Base-by-base conservation (phyloP, 2,329 filamentous ascomycete genomes). In the Calonectria pseudoturangicola region DNA sequence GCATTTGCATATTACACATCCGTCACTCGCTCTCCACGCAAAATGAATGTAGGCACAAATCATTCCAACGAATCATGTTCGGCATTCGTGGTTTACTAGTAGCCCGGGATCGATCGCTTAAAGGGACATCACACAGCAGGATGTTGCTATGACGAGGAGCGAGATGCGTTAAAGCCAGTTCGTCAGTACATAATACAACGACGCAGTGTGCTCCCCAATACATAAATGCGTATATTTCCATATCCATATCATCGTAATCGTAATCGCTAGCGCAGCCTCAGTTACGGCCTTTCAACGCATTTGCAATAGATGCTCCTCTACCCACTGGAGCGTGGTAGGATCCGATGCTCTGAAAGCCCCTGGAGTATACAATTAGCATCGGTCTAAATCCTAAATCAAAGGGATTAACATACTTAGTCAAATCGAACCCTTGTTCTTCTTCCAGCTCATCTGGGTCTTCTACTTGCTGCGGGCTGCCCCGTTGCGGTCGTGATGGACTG, bases 331-430 rank as follows among this genome's bases (percentile, higher is more conserved):
- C 89, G 75, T 93, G 91, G 73, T 91, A 93, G 1, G 90, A 88
- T 36, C 90, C 89, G 65, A 93, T 93, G 74, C 89, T 92, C 80
- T 92, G 91, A 76, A 93, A 93, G 0, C 91, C 91, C 84, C 90
- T 91, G 70, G 47, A 70, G 21, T 54, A 8, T 9, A 9, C n/a
- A 47, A 62, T 80, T 65, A 80, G 78, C 43, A 28, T 21, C 41
- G 15, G 13, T 21, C 69, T 7, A n/a, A 28, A 21, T n/a, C 25
- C 15, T 13, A 18, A 28, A 21, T 21, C 13, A 30, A 16, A 6
- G 18, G 45, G 33, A n/a, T 54, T 28, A 68, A 73, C 87, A 75
- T 85, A 91, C 89, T 89, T 91, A 48, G 89, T 89, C 72, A 92
- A 80, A 76, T 92, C 90, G 75, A 91, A 91, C 9, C 87, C 89